These are phyloP conservation scores for Staphylotrichum longicolle DNA, from an alignment of 495 filamentous ascomycete genomes.

Conservation along the genomic window DNA sequence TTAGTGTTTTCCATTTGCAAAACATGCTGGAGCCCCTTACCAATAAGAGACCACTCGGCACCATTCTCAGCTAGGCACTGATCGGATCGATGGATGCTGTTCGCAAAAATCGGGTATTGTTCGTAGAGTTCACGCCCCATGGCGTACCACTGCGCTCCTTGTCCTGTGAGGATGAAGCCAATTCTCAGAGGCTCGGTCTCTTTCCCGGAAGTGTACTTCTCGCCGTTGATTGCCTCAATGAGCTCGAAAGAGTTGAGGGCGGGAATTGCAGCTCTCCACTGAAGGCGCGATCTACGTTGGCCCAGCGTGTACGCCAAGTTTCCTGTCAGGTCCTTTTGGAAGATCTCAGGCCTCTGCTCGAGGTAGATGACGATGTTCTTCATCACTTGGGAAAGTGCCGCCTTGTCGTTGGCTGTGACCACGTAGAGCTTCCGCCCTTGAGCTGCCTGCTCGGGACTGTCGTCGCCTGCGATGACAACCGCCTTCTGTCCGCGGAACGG, in stretches of 20 bases:
- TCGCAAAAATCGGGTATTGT: slow-evolving; percentile 40
- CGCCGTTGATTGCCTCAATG: slow-evolving; percentile 45
- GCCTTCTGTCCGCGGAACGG: slow-evolving; percentile 20
- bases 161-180: slow-evolving; percentile 46
- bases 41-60: slow-evolving; percentile 34
- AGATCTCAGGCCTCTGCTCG: slow-evolving; percentile 48
- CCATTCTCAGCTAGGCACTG: not conserved
- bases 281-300: slow-evolving; percentile 40
- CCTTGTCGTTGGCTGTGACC: slow-evolving; percentile 49
- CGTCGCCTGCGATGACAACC: slow-evolving; percentile 11
- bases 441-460: slow-evolving; percentile 28
- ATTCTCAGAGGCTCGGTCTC: slow-evolving; percentile 40
- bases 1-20: not conserved
- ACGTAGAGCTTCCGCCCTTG: slow-evolving; percentile 44
- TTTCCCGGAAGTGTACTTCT: slow-evolving; percentile 35
- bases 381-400: slow-evolving; percentile 37
- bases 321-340: slow-evolving; percentile 41
- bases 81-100: slow-evolving; percentile 36
- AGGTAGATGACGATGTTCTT: slow-evolving; percentile 49
- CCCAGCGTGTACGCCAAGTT: slow-evolving; percentile 45
- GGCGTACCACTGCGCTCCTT: slow-evolving; percentile 53
- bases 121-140: slow-evolving; percentile 54
- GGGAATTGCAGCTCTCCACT: slow-evolving; percentile 44
- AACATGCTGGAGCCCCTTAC: slow-evolving; percentile 19
- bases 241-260: slow-evolving; percentile 46